A percentile compares a stretch with the other conserved stretches of the same genome.
phyloP scores from a whole-genome alignment of 1,284 basidiomycete species.

The Somion occarium region DNA sequence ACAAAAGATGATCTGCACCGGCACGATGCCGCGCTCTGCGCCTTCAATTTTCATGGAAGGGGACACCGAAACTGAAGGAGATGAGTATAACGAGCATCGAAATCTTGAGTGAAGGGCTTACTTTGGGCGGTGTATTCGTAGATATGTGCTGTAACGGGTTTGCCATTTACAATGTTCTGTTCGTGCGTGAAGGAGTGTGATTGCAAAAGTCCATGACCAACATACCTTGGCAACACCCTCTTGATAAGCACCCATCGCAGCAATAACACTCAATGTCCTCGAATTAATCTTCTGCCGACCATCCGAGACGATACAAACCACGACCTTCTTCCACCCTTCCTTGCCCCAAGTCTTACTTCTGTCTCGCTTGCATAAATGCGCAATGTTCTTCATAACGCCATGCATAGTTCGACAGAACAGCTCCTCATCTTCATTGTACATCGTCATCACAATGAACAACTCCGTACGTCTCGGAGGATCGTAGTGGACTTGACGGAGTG shows the following conservation, averaged over 20 bases:
- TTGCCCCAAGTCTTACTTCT: constrained; percentile 92
- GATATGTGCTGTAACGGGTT: constrained; percentile 86
- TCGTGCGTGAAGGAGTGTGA: background rate
- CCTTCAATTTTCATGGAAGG: constrained; percentile 81
- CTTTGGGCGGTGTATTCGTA: constrained; percentile 94
- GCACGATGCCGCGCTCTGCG: constrained; percentile 75
- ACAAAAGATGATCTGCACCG: constrained; percentile 92
- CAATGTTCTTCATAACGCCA: constrained; percentile 87
- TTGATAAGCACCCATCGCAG: constrained; percentile 81
- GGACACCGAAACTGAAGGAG: constrained; percentile 67
- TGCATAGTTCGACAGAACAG: constrained; percentile 87
- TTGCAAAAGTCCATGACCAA: constrained; percentile 1
- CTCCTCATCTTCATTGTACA: constrained; percentile 78
- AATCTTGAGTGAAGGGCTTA: constrained; percentile 32
- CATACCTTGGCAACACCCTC: constrained; percentile 83
- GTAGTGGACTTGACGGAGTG: constrained; percentile 77
- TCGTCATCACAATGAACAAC: constrained; percentile 79
- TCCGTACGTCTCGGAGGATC: constrained; percentile 80
- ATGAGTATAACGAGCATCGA: constrained; percentile 6
- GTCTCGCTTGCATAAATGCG: constrained; percentile 77
- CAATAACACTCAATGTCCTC: constrained; percentile 80
- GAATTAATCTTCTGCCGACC: constrained; percentile 84
- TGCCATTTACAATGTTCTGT: constrained; percentile 79
- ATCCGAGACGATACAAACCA: constrained; percentile 63
- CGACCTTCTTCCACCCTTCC: constrained; percentile 95